Conservation (phyloP, 768 basidiomycete genomes). For the Mrakia gelida region DNA sequence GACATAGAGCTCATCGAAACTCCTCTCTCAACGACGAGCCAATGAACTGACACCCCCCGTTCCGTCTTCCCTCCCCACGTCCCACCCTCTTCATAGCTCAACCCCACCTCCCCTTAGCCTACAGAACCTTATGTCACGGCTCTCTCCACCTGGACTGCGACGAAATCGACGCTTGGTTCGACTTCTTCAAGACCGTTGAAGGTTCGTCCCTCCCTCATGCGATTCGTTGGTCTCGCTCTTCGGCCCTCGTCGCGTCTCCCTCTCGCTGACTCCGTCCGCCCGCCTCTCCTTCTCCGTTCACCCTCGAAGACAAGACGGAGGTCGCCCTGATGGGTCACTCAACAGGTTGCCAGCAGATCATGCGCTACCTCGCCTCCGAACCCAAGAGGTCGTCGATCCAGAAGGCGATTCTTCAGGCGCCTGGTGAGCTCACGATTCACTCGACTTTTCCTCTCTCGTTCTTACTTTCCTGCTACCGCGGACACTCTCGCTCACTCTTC, state of each 20-base stretch:
- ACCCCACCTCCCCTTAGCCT: conserved; percentile 17
- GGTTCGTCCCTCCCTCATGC: neutral
- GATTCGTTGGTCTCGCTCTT: neutral
- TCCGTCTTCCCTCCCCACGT: neutral
- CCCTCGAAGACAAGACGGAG: neutral
- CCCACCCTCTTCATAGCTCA: conserved; percentile 18
- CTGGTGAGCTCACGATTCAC: conserved; percentile 2
- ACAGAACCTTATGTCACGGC: conserved; percentile 19
- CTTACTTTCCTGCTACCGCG: neutral
- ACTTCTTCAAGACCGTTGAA: conserved; percentile 9
- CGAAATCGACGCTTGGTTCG: conserved; percentile 13
- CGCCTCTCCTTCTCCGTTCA: too few relatives aligned
- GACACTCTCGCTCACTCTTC: neutral
- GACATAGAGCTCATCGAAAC: too few relatives aligned
- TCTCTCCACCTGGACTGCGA: conserved; percentile 12
- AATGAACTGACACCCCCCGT: neutral
- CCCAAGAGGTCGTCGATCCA: neutral
- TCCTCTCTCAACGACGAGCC: too few relatives aligned
- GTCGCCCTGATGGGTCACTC: conserved; percentile 23
- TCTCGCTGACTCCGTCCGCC: neutral
- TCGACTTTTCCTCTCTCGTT: neutral
- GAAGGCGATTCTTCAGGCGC: conserved; percentile 27
- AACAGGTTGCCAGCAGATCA: conserved; percentile 31
- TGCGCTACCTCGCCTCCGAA: conserved; percentile 21
- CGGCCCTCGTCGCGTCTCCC: neutral